Percentiles rank a stretch among this genome's conserved stretches.
Evolutionary conservation across 768 basidiomycete species (phyloP).

Genomic region (Auricularia sp.): DNA sequence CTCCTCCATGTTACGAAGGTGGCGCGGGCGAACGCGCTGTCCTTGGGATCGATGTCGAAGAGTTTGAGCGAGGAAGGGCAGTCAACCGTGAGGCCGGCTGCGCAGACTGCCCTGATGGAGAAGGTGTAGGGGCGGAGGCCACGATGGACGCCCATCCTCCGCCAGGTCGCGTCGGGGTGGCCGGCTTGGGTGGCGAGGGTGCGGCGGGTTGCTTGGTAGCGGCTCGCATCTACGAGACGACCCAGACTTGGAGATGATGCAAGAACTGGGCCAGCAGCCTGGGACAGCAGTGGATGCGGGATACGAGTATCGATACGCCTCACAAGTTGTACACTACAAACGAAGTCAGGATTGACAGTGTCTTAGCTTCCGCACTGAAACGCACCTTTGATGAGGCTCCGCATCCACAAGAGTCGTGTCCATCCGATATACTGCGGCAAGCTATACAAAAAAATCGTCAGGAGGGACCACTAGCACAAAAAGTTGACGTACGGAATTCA

Average conservation of each 20-base stretch:
- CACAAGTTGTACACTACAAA: constrained; percentile 61
- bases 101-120: not conserved
- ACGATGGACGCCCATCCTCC: constrained; percentile 28
- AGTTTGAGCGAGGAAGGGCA: not conserved
- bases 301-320: constrained; percentile 74
- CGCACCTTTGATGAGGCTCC: constrained; percentile 67
- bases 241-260: constrained; percentile 38
- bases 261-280: constrained; percentile 20
- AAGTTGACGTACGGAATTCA: constrained; percentile 42
- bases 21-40: too few relatives aligned
- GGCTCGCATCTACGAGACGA: constrained; percentile 48
- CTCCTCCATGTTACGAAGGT: too few relatives aligned
- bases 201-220: constrained; percentile 5
- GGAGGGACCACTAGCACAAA: not conserved
- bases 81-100: constrained; percentile 1
- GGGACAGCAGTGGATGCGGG: constrained; percentile 61
- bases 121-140: constrained; percentile 5
- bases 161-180: constrained; percentile 15
- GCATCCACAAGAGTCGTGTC: constrained; percentile 83
- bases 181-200: constrained; percentile 9
- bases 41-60: not conserved
- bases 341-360: not conserved
- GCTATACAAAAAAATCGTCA: constrained; percentile 23
- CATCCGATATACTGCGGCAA: constrained; percentile 72
- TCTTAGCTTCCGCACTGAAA: too few relatives aligned